Conservation (phyloP, 495 filamentous ascomycete species). For the Astrothelium subdiscretum region DNA sequence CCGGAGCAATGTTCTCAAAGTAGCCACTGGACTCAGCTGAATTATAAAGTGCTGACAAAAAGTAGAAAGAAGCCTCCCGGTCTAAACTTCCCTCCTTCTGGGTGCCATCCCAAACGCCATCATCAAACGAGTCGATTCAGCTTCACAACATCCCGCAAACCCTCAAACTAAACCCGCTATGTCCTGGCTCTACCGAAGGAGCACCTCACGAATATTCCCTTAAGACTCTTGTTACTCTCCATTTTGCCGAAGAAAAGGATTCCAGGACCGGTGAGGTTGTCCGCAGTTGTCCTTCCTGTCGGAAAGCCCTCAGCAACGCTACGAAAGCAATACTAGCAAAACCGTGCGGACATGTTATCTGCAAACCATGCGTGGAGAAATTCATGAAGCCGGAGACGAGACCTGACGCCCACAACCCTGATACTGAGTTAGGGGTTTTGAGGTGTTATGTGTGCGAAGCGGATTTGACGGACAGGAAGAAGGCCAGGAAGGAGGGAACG, state of each 20-base stretch:
- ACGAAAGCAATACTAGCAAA: constrained; percentile 79
- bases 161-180: constrained; percentile 52
- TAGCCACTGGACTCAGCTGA: too few species aligned
- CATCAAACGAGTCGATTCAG: constrained; percentile 36
- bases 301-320: constrained; percentile 70
- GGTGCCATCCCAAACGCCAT: constrained; percentile 77
- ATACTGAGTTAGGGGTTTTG: constrained; percentile 34
- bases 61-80: constrained; percentile 33
- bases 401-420: constrained; percentile 51
- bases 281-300: constrained; percentile 77
- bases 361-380: constrained; percentile 74
- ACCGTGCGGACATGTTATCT: constrained; percentile 90
- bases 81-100: constrained; percentile 84
- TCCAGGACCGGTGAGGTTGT: constrained; percentile 35
- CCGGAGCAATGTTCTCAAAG: too few species aligned
- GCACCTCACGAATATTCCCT: constrained; percentile 68
- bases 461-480: constrained; percentile 45
- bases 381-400: constrained; percentile 61
- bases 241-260: constrained; percentile 68
- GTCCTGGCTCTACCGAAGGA: constrained; percentile 62
- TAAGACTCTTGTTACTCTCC: constrained; percentile 65
- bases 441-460: constrained; percentile 84
- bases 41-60: not conserved
- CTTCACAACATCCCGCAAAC: constrained; percentile 37
- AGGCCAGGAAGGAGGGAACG: constrained; percentile 22